Evolutionary conservation across 23 red algal genomes (phyloP).

Genomic region (Gracilaria caudata): DNA sequence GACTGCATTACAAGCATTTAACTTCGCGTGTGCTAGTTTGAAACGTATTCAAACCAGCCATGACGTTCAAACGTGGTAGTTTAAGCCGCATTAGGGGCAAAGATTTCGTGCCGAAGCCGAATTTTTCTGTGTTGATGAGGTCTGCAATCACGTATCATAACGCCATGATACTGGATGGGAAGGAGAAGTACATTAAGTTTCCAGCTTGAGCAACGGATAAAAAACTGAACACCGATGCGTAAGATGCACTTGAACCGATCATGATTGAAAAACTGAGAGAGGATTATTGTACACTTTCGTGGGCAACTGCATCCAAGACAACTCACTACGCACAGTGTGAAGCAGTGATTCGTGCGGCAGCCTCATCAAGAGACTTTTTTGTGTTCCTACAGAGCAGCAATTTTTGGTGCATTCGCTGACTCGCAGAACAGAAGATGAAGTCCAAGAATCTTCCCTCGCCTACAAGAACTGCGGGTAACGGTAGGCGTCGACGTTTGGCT

Average conservation of each 20-base stretch:
- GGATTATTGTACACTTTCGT: not conserved
- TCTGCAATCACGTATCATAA: not conserved
- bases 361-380: slow-evolving; percentile 3
- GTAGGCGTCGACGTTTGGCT: not conserved
- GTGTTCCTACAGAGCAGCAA: slow-evolving; percentile 15
- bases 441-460: not conserved
- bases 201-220: not conserved
- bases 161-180: not conserved
- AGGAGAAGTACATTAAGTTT: slow-evolving; percentile 19
- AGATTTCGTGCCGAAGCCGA: not conserved
- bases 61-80: too few relatives aligned
- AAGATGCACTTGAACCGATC: slow-evolving; percentile 14
- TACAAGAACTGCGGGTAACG: not conserved
- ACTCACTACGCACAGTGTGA: slow-evolving; percentile 9
- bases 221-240: slow-evolving; percentile 22
- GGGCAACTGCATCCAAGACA: slow-evolving; percentile 15
- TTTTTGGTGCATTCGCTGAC: slow-evolving; percentile 3
- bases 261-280: slow-evolving; percentile 9
- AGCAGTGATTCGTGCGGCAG: slow-evolving; percentile 4
- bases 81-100: slow-evolving; percentile 1
- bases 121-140: not conserved
- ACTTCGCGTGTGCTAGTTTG: too few relatives aligned
- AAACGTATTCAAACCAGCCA: too few relatives aligned
- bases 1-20: too few relatives aligned
- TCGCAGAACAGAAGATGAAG: slow-evolving; percentile 24